Evolutionary conservation across 208 protist genomes (phyloP), one percentile per base, ranked within the genome.

Genomic region (Trypanosoma rangeli): DNA sequence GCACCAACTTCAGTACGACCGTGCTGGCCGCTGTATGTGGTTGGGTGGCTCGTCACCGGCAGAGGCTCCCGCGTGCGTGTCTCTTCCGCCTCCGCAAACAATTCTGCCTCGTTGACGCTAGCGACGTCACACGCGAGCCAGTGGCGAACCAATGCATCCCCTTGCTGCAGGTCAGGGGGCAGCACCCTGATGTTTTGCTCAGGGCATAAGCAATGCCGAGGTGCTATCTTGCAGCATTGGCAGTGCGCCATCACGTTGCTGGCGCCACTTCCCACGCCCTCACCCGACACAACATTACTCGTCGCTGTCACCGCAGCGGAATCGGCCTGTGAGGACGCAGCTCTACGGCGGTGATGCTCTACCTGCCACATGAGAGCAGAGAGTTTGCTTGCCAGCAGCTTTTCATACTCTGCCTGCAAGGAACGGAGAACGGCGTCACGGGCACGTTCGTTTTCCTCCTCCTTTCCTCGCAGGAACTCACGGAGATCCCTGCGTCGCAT

Each of bases 361-460:
- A 44, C 31, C 29, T n/a, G 16, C 5, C 13, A 22, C 20, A 26
- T 22, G 24, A 73, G 56, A 1, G 12, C 26, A 16, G 50, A 0
- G 29, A 73, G 53, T 66, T 55, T 55, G 16, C 42, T 29, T 18
- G 56, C 10, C 5, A 73, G 46, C 9, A 56, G n/a, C 57, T 60
- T 2, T 42, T 64, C 28, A 24, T 73, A 42, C 64, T 64, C 57
- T 8, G 42, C 28, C 9, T 44, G 55, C 39, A 24, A 61, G 7
- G 44, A 64, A 2, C 22, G 22, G 3, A 73, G 24, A 15, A 65
- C 37, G 20, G 57, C 9, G 16, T 64, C 57, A 53, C 24, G 46
- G 18, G 55, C 46, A 58, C 29, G 68, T n/a, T 44, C 22, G 29
- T 73, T 59, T 24, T 64, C 22, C 29, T 66, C 50, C 26, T 64